A percentile compares a stretch with the other conserved stretches of the same genome.
These are phyloP conservation scores for Sungouiella blattae DNA, from an alignment of 805 yeast genomes.

Conservation along the genomic window DNA sequence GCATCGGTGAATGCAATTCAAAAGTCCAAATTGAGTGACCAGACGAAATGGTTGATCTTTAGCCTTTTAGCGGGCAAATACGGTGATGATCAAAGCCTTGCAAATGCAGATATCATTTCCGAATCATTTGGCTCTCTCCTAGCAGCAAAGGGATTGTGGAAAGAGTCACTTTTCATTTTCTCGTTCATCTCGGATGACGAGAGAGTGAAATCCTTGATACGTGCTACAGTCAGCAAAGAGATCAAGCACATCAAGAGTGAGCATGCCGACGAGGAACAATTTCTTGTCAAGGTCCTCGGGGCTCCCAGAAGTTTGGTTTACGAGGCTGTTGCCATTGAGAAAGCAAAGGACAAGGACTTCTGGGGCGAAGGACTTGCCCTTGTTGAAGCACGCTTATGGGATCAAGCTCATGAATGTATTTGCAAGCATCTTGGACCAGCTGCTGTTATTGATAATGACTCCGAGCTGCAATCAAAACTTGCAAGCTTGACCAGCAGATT, in stretches of 20 bases:
- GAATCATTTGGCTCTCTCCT: conserved; percentile 47
- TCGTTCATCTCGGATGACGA: conserved; percentile 53
- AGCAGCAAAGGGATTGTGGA: conserved; percentile 43
- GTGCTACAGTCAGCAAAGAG: conserved; percentile 30
- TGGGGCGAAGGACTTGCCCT: conserved; percentile 60
- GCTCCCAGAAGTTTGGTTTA: conserved; percentile 48
- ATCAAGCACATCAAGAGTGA: conserved; percentile 25
- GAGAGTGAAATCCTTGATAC: conserved; percentile 40
- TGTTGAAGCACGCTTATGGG: conserved; percentile 55
- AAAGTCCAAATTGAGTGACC: conserved; percentile 26
- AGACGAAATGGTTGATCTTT: conserved; percentile 51
- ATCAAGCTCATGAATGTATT: conserved; percentile 61
- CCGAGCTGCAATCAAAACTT: conserved; percentile 33
- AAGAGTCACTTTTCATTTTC: conserved; percentile 61
- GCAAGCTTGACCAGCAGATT: conserved; percentile 37
- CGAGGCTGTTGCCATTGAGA: conserved; percentile 59
- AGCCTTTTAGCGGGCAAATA: conserved; percentile 32
- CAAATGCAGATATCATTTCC: conserved; percentile 33
- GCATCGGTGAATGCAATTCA: conserved; percentile 7
- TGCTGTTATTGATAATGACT: conserved; percentile 51
- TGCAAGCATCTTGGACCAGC: conserved; percentile 66
- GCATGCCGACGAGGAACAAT: conserved; percentile 26
- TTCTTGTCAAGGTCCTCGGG: conserved; percentile 35
- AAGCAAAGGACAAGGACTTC: conserved; percentile 47
- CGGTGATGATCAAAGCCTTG: conserved; percentile 10